Evolutionary conservation across 768 basidiomycete genomes (phyloP).

Genomic region (Mycena alexandri): DNA sequence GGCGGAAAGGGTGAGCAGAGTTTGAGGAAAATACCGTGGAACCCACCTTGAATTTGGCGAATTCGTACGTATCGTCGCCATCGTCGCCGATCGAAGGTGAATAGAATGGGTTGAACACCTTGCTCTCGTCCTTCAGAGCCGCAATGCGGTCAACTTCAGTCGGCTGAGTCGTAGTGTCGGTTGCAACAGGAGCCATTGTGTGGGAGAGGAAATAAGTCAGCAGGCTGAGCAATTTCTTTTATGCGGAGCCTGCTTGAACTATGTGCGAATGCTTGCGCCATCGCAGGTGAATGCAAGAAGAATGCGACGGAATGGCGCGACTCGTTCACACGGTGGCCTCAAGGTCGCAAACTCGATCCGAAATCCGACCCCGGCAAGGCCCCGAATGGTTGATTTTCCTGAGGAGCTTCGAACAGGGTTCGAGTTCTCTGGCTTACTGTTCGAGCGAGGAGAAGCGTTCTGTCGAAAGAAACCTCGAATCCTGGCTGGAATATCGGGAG

Average conservation of each 20-base stretch:
- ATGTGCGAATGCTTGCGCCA: slow-evolving; percentile 26
- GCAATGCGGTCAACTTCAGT: slow-evolving; percentile 39
- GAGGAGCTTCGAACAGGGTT: no score
- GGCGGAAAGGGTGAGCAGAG: slow-evolving; percentile 12
- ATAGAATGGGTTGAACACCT: slow-evolving; percentile 75
- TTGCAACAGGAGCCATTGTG: slow-evolving; percentile 66
- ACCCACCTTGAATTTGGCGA: slow-evolving; percentile 70
- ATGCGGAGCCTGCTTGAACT: neutral
- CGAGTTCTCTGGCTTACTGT: no score
- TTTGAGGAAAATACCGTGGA: slow-evolving; percentile 12
- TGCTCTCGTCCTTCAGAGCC: slow-evolving; percentile 41
- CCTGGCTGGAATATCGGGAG: no score
- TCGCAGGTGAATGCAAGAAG: slow-evolving; percentile 18
- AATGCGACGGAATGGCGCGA: slow-evolving; percentile 25
- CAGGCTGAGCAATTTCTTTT: neutral
- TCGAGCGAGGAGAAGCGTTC: no score
- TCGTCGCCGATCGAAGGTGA: slow-evolving; percentile 69
- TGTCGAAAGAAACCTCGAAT: no score
- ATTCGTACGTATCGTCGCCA: slow-evolving; percentile 64
- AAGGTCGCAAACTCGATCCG: no score
- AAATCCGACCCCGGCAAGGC: no score
- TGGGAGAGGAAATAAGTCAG: neutral
- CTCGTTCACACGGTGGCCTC: slow-evolving; percentile 27
- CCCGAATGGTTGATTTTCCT: no score
- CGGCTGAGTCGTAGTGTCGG: slow-evolving; percentile 43